phyloP scores from a whole-genome alignment of 2,329 filamentous ascomycete species.

The Fusarium sp. region DNA sequence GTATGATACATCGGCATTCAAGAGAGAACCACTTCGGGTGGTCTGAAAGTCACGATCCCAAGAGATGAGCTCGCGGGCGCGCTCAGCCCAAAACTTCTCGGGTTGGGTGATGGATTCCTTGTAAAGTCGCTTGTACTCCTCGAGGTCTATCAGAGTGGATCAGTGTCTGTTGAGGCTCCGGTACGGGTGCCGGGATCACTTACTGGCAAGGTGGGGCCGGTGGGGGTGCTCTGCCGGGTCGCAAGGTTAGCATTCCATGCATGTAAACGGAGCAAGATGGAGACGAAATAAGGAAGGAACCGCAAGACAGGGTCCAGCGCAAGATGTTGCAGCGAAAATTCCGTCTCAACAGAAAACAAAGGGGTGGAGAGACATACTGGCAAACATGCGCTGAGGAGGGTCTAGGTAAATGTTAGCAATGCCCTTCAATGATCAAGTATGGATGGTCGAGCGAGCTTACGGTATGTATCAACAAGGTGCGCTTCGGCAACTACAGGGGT shows the following conservation, averaged over 20 bases:
- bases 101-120: constrained; percentile 91
- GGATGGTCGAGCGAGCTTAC: constrained; percentile 56
- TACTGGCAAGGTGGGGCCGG: constrained; percentile 74
- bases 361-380: constrained; percentile 61
- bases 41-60: constrained; percentile 95
- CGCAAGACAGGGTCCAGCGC: constrained; percentile 6
- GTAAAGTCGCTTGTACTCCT: constrained; percentile 76
- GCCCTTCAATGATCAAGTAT: constrained; percentile 1
- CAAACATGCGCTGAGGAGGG: constrained; percentile 74
- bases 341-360: constrained; percentile 18
- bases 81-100: constrained; percentile 86
- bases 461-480: constrained; percentile 79
- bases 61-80: constrained; percentile 87
- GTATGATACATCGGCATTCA: constrained; percentile 88
- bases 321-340: constrained; percentile 11
- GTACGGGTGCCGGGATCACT: constrained; percentile 50
- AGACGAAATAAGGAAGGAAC: constrained; percentile 23
- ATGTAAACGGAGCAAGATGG: constrained; percentile 24
- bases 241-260: constrained; percentile 50
- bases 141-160: constrained; percentile 60
- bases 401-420: constrained; percentile 55
- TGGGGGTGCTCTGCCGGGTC: constrained; percentile 70
- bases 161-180: constrained; percentile 44
- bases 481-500: constrained; percentile 76
- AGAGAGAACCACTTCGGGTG: constrained; percentile 80